phyloP scores from a whole-genome alignment of 106 monocot species.

The Phalaenopsis equestris region DNA sequence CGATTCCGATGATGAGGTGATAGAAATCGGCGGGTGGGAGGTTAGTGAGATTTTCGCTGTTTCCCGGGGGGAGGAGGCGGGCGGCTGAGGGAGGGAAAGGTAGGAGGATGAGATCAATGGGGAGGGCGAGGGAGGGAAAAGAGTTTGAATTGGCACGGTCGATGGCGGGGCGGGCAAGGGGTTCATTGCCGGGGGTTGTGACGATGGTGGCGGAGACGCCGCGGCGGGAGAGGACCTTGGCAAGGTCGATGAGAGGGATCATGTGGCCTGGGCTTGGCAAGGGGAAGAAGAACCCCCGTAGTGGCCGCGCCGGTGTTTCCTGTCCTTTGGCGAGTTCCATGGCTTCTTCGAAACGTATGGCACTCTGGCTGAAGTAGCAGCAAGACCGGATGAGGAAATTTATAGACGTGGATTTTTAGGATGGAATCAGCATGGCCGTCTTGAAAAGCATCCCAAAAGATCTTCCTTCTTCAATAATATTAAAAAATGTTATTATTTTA shows the following conservation, averaged over 20 bases:
- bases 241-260: conserved; percentile 28
- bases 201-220: conserved; percentile 10
- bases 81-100: background rate
- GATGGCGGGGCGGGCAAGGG: conserved; percentile 14
- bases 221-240: conserved; percentile 16
- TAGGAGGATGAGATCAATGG: background rate
- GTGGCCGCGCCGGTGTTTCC: background rate
- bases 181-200: conserved; percentile 22
- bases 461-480: too few relatives aligned
- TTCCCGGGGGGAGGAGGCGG: background rate
- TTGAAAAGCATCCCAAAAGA: too few relatives aligned
- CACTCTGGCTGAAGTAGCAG: too few relatives aligned
- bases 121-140: conserved; percentile 6
- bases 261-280: conserved; percentile 28
- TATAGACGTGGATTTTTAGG: too few relatives aligned
- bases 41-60: conserved; percentile 16
- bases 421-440: too few relatives aligned
- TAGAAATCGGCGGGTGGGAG: background rate
- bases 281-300: conserved; percentile 13
- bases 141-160: conserved; percentile 6
- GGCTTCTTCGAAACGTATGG: too few relatives aligned
- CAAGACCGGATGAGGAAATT: too few relatives aligned
- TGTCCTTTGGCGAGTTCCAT: background rate
- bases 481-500: too few relatives aligned
- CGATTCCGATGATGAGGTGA: conserved; percentile 2